These are phyloP conservation scores for Phtheirospermum japonicum DNA, from an alignment of 257 asterid genomes.

Conservation along the genomic window DNA sequence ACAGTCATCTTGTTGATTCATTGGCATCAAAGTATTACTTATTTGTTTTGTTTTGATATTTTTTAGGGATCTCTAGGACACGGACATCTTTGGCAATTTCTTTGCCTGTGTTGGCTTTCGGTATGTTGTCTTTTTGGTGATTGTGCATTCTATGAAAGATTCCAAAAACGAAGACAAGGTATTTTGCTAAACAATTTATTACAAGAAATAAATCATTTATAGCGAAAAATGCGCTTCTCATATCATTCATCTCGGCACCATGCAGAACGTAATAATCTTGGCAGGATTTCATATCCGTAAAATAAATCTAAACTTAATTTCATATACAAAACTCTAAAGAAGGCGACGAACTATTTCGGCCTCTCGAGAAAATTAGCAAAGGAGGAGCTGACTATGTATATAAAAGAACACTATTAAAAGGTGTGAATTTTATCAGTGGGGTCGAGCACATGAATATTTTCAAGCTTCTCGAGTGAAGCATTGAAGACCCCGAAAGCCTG, in stretches of 20 bases:
- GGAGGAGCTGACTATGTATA: constrained; percentile 91
- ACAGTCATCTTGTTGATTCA: too few relatives aligned
- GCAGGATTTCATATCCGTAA: constrained; percentile 54
- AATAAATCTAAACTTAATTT: constrained; percentile 69
- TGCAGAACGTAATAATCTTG: constrained; percentile 71
- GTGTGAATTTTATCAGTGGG: constrained; percentile 76
- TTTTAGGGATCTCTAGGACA: constrained; percentile 42
- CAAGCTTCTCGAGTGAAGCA: constrained; percentile 92
- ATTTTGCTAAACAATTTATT: background rate
- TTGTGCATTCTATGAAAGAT: constrained; percentile 42
- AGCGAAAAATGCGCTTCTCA: background rate
- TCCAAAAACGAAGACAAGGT: constrained; percentile 59
- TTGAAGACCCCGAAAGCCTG: constrained; percentile 93
- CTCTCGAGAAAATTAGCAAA: constrained; percentile 57
- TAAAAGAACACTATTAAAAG: constrained; percentile 61
- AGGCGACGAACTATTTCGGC: constrained; percentile 79
- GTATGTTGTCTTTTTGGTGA: constrained; percentile 56
- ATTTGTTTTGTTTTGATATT: background rate
- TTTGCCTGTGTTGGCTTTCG: constrained; percentile 52
- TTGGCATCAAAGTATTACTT: too few relatives aligned
- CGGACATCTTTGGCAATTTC: constrained; percentile 53
- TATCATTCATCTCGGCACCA: background rate
- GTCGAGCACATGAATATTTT: constrained; percentile 87
- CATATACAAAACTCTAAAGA: constrained; percentile 78
- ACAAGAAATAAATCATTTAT: background rate